These are phyloP conservation scores for Plectosphaerella plurivora DNA, from an alignment of 2,329 filamentous ascomycete genomes.

Conservation along the genomic window DNA sequence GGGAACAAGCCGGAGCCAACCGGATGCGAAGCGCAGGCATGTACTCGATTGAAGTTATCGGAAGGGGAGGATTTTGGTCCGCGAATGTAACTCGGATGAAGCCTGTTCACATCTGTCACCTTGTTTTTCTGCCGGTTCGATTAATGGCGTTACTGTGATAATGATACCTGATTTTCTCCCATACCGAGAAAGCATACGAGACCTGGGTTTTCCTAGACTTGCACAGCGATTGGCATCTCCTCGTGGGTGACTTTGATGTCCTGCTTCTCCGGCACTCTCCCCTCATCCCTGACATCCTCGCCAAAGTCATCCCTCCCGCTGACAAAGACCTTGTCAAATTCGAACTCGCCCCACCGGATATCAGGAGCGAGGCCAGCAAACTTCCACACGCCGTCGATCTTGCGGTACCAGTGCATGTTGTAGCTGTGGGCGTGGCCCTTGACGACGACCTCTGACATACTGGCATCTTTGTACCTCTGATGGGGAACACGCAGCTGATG, in stretches of 20 bases:
- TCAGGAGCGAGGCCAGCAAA: slow-evolving; percentile 52
- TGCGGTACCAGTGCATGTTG: slow-evolving; percentile 54
- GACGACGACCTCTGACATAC: slow-evolving; percentile 40
- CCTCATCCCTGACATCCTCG: background rate
- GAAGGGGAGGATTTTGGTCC: slow-evolving; percentile 6
- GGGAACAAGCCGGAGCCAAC: slow-evolving; percentile 14
- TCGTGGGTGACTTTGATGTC: no score
- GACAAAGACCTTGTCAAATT: slow-evolving; percentile 51
- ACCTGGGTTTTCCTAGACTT: no score
- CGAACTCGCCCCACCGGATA: slow-evolving; percentile 54
- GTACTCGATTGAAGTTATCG: slow-evolving; percentile 3
- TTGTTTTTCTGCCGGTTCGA: no score
- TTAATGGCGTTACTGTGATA: no score
- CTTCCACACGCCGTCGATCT: slow-evolving; percentile 57
- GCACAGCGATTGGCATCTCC: no score
- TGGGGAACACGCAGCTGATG: slow-evolving; percentile 60
- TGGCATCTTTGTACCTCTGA: slow-evolving; percentile 53
- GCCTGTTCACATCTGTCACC: no score
- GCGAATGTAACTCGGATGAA: no score
- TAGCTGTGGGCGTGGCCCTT: slow-evolving; percentile 58
- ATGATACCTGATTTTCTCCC: no score
- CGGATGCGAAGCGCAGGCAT: slow-evolving; percentile 5
- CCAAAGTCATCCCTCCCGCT: slow-evolving; percentile 11
- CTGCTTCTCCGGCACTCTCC: background rate
- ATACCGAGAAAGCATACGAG: no score